Percentiles rank a stretch among this genome's conserved stretches.
These are phyloP conservation scores for Trichoderma sp. DNA, from an alignment of 2,329 filamentous ascomycete species.

Conservation along the genomic window DNA sequence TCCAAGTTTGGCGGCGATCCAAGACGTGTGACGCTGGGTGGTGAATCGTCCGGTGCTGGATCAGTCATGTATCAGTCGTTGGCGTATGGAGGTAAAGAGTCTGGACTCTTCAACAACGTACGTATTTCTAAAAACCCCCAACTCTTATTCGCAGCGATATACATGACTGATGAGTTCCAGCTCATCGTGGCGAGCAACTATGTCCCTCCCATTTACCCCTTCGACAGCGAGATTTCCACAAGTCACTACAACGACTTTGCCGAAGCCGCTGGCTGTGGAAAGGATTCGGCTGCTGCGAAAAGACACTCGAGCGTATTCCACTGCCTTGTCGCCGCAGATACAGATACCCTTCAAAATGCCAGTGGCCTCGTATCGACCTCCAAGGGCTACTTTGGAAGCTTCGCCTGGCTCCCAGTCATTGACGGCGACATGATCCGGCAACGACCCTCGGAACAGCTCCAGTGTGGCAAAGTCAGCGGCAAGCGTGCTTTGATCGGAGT, in stretches of 20 bases:
- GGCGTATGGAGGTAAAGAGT: constrained; percentile 45
- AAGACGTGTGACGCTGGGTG: constrained; percentile 53
- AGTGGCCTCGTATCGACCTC: constrained; percentile 34
- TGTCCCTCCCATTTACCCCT: constrained; percentile 54
- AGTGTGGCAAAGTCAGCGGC: constrained; percentile 35
- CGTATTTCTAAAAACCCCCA: not conserved
- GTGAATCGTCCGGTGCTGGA: constrained; percentile 56
- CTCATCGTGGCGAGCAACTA: constrained; percentile 47
- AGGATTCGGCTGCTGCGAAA: not conserved
- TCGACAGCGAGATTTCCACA: constrained; percentile 35
- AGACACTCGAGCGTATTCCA: constrained; percentile 33
- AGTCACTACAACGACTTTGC: constrained; percentile 38
- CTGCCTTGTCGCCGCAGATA: constrained; percentile 39
- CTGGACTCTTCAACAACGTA: constrained; percentile 48
- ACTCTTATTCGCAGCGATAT: not conserved
- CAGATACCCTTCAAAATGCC: constrained; percentile 38
- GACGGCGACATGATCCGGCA: constrained; percentile 37
- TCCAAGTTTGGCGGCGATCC: constrained; percentile 54
- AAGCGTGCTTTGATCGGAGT: constrained; percentile 35
- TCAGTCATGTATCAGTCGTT: constrained; percentile 49
- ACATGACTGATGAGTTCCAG: not conserved
- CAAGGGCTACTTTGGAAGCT: constrained; percentile 31
- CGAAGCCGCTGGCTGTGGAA: constrained; percentile 35
- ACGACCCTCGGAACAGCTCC: constrained; percentile 34
- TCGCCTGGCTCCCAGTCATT: constrained; percentile 43